Percentiles rank a stretch among this genome's conserved stretches.
Conservation (phyloP, 768 basidiomycete genomes). For the Termitomyces sp. region DNA sequence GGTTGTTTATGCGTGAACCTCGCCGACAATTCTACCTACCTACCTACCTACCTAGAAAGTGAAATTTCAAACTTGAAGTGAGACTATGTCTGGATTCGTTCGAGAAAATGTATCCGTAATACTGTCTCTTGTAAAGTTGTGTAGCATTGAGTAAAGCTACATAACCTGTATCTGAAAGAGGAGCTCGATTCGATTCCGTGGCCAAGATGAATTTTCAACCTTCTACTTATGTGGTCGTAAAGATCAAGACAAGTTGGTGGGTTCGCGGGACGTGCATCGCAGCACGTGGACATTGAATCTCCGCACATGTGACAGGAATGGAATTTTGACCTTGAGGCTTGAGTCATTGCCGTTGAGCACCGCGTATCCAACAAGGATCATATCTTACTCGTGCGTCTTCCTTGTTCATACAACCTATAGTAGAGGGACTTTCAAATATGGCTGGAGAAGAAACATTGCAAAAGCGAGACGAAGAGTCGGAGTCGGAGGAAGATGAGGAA, state of each 20-base stretch:
- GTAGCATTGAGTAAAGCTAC: not conserved
- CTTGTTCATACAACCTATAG: not conserved
- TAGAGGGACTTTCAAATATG: slow-evolving; percentile 34
- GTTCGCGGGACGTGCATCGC: too few relatives aligned
- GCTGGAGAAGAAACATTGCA: slow-evolving; percentile 64
- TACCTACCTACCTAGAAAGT: too few relatives aligned
- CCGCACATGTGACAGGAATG: slow-evolving; percentile 5
- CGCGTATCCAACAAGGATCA: not conserved
- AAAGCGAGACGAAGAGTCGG: slow-evolving; percentile 65
- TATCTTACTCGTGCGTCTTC: not conserved
- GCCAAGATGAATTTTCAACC: too few relatives aligned
- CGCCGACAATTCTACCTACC: too few relatives aligned
- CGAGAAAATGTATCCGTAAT: too few relatives aligned
- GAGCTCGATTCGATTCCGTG: too few relatives aligned
- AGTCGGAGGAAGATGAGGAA: slow-evolving; percentile 64
- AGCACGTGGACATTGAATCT: slow-evolving; percentile 18
- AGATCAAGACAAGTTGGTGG: not conserved
- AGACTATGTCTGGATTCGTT: too few relatives aligned
- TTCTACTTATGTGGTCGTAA: too few relatives aligned
- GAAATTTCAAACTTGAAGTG: not conserved
- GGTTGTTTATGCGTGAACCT: too few relatives aligned
- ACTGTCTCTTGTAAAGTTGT: too few relatives aligned
- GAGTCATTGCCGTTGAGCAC: not conserved
- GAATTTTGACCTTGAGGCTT: slow-evolving; percentile 11
- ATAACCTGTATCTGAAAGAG: too few relatives aligned